Evolutionary conservation across 177 flowering plant species (phyloP).

Genomic region (Vitis hybrid): DNA sequence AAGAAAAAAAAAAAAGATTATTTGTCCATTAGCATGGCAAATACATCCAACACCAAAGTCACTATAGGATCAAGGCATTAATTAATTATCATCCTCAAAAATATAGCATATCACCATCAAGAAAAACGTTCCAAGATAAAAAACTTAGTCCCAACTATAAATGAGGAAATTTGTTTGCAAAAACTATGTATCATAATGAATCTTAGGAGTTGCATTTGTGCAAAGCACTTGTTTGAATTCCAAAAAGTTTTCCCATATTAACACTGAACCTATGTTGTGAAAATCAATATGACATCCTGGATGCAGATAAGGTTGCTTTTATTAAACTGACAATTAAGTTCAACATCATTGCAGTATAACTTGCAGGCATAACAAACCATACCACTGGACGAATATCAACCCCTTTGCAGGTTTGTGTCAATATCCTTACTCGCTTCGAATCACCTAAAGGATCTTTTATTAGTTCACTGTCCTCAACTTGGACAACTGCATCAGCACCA

Average conservation of each 20-base stretch:
- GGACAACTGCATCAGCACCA: slow-evolving; percentile 96
- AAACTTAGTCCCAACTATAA: not conserved
- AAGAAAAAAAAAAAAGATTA: too few species aligned
- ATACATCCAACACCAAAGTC: not conserved
- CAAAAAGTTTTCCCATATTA: not conserved
- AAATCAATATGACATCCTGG: not conserved
- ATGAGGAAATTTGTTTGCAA: not conserved
- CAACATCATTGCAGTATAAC: not conserved
- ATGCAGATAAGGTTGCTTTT: not conserved
- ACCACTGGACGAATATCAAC: slow-evolving; percentile 84
- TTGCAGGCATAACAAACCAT: slow-evolving; percentile 11
- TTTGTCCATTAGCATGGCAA: not conserved
- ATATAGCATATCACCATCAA: too few species aligned
- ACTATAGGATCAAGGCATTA: too few species aligned
- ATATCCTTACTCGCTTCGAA: slow-evolving; percentile 48
- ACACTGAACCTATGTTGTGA: not conserved
- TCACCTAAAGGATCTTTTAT: slow-evolving; percentile 32
- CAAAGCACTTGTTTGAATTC: not conserved
- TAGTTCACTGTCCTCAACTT: slow-evolving; percentile 84
- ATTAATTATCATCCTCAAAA: too few species aligned
- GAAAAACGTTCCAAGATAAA: too few species aligned
- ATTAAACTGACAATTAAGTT: not conserved
- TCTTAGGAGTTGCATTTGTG: not conserved
- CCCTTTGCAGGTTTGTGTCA: slow-evolving; percentile 53
- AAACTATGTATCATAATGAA: not conserved